Evolutionary conservation across 331 rosid species (phyloP).

Genomic region (Erythrophleum ivorense): DNA sequence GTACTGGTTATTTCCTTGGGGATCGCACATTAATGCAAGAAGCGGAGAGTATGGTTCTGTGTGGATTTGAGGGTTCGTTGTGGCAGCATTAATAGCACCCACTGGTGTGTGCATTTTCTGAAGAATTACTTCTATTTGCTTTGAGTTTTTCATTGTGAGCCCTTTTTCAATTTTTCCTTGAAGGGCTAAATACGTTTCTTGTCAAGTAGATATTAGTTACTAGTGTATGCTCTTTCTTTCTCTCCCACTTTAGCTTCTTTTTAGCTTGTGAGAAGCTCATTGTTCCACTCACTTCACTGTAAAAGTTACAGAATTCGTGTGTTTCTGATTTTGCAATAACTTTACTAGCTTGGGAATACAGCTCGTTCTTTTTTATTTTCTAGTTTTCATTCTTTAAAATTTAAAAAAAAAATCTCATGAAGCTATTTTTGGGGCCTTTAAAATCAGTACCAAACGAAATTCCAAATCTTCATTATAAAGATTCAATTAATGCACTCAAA

Average conservation of each 20-base stretch:
- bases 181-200: constrained; percentile 44
- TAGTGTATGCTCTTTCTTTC: not conserved
- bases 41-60: constrained; percentile 45
- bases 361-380: not conserved
- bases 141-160: not conserved
- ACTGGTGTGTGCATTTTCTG: not conserved
- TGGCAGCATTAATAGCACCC: constrained; percentile 50
- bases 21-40: constrained; percentile 53
- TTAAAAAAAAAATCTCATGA: too few relatives aligned
- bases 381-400: too few relatives aligned
- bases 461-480: constrained; percentile 20
- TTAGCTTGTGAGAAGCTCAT: not conserved
- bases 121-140: not conserved
- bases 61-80: constrained; percentile 45
- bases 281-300: not conserved
- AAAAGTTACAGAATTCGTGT: constrained; percentile 12
- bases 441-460: constrained; percentile 15
- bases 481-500: constrained; percentile 7
- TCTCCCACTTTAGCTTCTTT: not conserved
- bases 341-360: constrained; percentile 10
- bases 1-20: constrained; percentile 38
- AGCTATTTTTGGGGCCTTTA: not conserved
- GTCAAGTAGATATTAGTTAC: constrained; percentile 31
- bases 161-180: constrained; percentile 35
- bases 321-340: not conserved